Conservation (phyloP, 2,329 filamentous ascomycete species). For the Nothomitra cinnamomea region DNA sequence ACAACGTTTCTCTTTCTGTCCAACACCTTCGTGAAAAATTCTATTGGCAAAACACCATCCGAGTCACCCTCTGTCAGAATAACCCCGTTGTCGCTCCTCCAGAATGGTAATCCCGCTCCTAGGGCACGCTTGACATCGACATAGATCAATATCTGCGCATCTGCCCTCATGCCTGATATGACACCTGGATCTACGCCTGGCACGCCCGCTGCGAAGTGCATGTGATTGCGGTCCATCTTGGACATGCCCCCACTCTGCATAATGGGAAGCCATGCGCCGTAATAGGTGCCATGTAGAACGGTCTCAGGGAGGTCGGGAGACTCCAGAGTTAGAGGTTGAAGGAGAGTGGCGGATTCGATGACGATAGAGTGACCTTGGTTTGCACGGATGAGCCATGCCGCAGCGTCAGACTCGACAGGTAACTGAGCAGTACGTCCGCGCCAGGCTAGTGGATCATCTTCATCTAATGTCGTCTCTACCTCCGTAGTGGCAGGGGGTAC, state of each 20-base stretch:
- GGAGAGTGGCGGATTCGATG: slow-evolving; percentile 50
- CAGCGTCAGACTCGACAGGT: slow-evolving; percentile 28
- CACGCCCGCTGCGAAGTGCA: slow-evolving; percentile 72
- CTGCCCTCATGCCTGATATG: slow-evolving; percentile 64
- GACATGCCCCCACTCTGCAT: slow-evolving; percentile 59
- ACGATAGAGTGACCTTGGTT: slow-evolving; percentile 88
- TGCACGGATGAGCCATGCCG: slow-evolving; percentile 73
- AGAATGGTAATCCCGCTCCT: slow-evolving; percentile 48
- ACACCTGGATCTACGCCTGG: slow-evolving; percentile 24
- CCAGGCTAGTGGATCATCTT: slow-evolving; percentile 16
- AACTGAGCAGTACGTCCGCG: slow-evolving; percentile 13
- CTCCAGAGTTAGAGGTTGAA: slow-evolving; percentile 47
- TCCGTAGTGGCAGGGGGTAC: slow-evolving; percentile 14
- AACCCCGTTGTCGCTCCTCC: slow-evolving; percentile 63
- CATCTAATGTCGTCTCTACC: slow-evolving; percentile 7
- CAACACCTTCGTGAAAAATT: slow-evolving; percentile 56
- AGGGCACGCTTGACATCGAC: slow-evolving; percentile 55
- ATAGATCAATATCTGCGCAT: slow-evolving; percentile 62
- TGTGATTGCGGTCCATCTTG: slow-evolving; percentile 70
- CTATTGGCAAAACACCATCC: slow-evolving; percentile 44
- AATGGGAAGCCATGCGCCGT: slow-evolving; percentile 61
- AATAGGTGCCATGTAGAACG: slow-evolving; percentile 81
- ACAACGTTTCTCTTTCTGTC: slow-evolving; percentile 41
- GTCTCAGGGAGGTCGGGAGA: slow-evolving; percentile 40
- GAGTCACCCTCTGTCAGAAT: slow-evolving; percentile 38